A percentile compares a stretch with the other conserved stretches of the same genome.
Conservation (phyloP, 1,139 yeast species). For the Geotrichum citri-aurantii region DNA sequence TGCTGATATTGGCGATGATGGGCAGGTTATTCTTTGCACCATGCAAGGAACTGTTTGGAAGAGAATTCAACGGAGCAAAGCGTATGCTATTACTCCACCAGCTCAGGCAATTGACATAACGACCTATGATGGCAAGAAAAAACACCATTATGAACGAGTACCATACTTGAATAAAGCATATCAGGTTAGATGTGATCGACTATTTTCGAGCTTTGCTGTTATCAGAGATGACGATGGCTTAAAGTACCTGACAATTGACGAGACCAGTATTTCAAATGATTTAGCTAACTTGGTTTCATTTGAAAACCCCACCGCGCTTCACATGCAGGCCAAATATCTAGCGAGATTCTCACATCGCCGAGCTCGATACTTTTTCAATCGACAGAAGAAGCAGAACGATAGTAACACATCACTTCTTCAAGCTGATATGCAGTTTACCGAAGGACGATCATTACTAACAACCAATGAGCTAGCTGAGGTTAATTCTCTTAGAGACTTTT, state of each 20-base stretch:
- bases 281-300: conserved; percentile 13
- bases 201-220: conserved; percentile 63
- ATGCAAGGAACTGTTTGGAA: conserved; percentile 57
- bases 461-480: neutral
- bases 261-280: conserved; percentile 13
- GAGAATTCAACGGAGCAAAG: conserved; percentile 32
- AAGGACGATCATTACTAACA: conserved; percentile 9
- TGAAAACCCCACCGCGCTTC: neutral
- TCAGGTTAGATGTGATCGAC: conserved; percentile 59
- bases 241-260: conserved; percentile 11
- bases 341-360: conserved; percentile 13
- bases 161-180: conserved; percentile 50
- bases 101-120: conserved; percentile 17
- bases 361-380: conserved; percentile 6
- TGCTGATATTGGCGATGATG: conserved; percentile 63
- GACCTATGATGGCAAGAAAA: conserved; percentile 22
- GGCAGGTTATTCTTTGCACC: conserved; percentile 63
- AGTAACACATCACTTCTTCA: conserved; percentile 5
- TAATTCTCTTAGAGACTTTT: conserved; percentile 1
- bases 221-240: conserved; percentile 51
- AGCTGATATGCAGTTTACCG: conserved; percentile 6
- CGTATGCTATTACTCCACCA: conserved; percentile 15
- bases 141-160: conserved; percentile 51
- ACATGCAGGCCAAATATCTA: conserved; percentile 14
- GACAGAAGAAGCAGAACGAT: conserved; percentile 13